Evolutionary conservation across 129 eudicot genomes (phyloP).

Genomic region (Erigeron canadensis): DNA sequence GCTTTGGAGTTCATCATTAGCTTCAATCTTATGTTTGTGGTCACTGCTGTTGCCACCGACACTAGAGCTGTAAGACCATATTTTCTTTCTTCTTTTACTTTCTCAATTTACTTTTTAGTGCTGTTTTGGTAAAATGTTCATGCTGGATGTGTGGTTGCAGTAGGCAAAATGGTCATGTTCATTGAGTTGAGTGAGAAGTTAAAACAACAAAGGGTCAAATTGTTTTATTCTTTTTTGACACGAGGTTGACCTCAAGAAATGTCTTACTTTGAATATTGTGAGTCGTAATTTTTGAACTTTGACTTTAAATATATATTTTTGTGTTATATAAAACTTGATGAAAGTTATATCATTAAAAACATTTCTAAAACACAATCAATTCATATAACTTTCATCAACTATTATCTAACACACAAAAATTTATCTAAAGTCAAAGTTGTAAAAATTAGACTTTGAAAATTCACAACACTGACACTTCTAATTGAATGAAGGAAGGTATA

Average conservation of each 20-base stretch:
- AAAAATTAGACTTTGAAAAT: no score
- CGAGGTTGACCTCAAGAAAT: not conserved
- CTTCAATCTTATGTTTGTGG: conserved; percentile 98
- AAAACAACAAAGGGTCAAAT: not conserved
- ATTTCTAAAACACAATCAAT: no score
- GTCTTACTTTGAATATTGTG: no score
- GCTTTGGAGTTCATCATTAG: conserved; percentile 86
- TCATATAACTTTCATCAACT: no score
- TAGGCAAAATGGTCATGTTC: not conserved
- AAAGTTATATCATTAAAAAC: no score
- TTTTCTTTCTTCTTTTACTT: not conserved
- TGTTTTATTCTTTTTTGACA: not conserved
- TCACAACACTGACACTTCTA: no score
- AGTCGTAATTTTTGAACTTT: no score
- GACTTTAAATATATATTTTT: not conserved
- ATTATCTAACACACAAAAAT: no score
- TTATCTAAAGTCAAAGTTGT: no score
- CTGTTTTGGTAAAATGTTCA: not conserved
- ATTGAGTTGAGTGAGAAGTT: not conserved
- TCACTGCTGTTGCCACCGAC: conserved; percentile 98
- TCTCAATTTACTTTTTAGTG: conserved; percentile 1
- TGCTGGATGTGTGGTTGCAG: no score
- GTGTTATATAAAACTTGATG: no score
- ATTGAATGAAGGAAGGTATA: no score
- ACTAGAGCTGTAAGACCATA: conserved; percentile 87